Evolutionary conservation across 257 asterid species (phyloP).

Genomic region (Echium plantagineum): DNA sequence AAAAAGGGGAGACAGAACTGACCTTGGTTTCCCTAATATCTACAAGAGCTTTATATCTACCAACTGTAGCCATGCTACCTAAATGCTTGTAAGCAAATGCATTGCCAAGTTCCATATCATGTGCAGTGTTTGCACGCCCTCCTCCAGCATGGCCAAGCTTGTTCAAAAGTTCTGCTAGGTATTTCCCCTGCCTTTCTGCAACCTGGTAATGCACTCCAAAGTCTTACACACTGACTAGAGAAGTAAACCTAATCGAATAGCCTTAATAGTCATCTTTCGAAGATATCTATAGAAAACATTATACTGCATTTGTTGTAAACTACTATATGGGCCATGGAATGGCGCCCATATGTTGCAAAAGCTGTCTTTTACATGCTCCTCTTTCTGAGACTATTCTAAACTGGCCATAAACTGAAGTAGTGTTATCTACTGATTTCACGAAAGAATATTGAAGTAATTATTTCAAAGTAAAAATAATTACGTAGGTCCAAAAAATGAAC

Average conservation of each 20-base stretch:
- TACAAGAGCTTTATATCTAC: conserved; percentile 91
- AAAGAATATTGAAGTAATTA: too few species aligned
- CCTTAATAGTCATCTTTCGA: background rate
- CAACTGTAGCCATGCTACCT: conserved; percentile 96
- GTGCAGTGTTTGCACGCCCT: conserved; percentile 57
- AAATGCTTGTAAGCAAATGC: conserved; percentile 68
- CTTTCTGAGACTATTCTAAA: too few species aligned
- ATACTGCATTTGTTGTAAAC: too few species aligned
- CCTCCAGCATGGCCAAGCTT: conserved; percentile 62
- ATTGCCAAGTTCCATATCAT: conserved; percentile 37
- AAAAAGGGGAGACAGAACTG: background rate
- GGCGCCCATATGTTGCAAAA: too few species aligned
- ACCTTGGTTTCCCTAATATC: conserved; percentile 99
- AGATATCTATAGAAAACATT: too few species aligned
- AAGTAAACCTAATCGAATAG: background rate
- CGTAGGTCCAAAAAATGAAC: too few species aligned
- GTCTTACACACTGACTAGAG: background rate
- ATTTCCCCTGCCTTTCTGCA: conserved; percentile 93
- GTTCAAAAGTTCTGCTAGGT: conserved; percentile 56
- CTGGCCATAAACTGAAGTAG: too few species aligned
- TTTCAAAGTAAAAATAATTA: too few species aligned
- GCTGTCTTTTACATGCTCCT: too few species aligned
- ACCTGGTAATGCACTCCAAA: conserved; percentile 28
- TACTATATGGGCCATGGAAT: too few species aligned
- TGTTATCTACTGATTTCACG: too few species aligned